A percentile compares a stretch with the other conserved stretches of the same genome.
phyloP scores from a whole-genome alignment of 129 eudicot genomes.

The Erigeron canadensis region DNA sequence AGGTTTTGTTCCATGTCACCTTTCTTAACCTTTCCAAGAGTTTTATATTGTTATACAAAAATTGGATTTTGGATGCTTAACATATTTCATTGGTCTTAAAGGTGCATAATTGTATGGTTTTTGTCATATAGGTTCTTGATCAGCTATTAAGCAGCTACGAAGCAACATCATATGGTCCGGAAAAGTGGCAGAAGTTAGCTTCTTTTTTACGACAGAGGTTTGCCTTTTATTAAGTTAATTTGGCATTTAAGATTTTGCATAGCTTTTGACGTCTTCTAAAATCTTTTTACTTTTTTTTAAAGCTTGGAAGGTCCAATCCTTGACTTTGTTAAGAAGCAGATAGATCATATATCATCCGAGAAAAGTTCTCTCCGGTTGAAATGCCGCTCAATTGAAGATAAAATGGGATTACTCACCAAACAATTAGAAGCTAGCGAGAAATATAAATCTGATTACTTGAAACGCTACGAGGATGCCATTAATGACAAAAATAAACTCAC shows the following conservation, averaged over 20 bases:
- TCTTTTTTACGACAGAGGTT: slow-evolving; percentile 82
- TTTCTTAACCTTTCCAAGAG: neutral
- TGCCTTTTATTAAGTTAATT: neutral
- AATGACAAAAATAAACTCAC: slow-evolving; percentile 75
- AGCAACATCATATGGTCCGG: slow-evolving; percentile 85
- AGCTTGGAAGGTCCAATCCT: slow-evolving; percentile 96
- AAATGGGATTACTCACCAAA: slow-evolving; percentile 71
- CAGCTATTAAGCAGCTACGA: slow-evolving; percentile 73
- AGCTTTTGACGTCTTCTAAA: slow-evolving; percentile 5
- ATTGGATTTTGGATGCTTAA: neutral
- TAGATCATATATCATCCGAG: slow-evolving; percentile 70
- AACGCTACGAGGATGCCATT: slow-evolving; percentile 92
- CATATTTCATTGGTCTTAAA: slow-evolving; percentile 4
- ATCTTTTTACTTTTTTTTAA: slow-evolving; percentile 17
- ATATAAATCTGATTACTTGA: slow-evolving; percentile 78
- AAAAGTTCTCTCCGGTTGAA: slow-evolving; percentile 69
- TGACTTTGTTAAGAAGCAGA: slow-evolving; percentile 85
- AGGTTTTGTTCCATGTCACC: neutral
- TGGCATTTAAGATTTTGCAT: neutral
- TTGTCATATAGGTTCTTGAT: slow-evolving; percentile 68
- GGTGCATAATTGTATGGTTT: slow-evolving; percentile 2
- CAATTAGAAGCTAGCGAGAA: slow-evolving; percentile 91
- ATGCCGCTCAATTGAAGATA: slow-evolving; percentile 81
- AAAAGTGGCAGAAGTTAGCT: slow-evolving; percentile 73
- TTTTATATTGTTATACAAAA: neutral